phyloP scores from a whole-genome alignment of 345 rosid genomes.

The Carallia brachiata region DNA sequence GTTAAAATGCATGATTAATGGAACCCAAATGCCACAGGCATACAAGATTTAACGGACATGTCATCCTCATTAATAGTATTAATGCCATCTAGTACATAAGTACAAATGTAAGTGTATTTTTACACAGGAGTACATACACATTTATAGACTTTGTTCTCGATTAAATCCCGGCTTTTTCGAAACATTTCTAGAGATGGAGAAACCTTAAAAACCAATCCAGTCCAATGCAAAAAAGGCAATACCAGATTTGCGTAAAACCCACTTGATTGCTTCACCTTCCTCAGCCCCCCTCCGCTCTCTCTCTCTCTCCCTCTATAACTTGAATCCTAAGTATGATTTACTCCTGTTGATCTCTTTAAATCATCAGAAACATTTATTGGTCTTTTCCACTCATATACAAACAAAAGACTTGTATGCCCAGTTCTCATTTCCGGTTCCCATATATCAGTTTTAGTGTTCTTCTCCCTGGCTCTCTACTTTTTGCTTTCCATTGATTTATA shows the following conservation, averaged over 20 bases:
- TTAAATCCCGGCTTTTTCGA: conserved; percentile 1
- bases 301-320: conserved; percentile 40
- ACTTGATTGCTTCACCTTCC: conserved; percentile 64
- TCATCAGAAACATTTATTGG: conserved; percentile 22
- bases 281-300: conserved; percentile 10
- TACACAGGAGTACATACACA: conserved; percentile 13
- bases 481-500: conserved; percentile 6
- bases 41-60: conserved; percentile 9
- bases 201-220: conserved; percentile 59
- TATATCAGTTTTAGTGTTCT: conserved; percentile 12
- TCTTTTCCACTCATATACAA: conserved; percentile 1
- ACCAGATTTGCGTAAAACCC: conserved; percentile 61
- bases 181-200: conserved; percentile 21
- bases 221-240: conserved; percentile 47
- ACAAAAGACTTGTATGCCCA: conserved; percentile 6
- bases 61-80: background rate
- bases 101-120: conserved; percentile 12
- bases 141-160: conserved; percentile 19
- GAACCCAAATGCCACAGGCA: too few relatives aligned
- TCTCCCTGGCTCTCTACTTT: conserved; percentile 1
- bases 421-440: conserved; percentile 11
- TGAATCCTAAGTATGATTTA: conserved; percentile 54
- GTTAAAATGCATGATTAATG: too few relatives aligned
- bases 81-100: background rate
- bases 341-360: conserved; percentile 31